Evolutionary conservation across 805 yeast species (phyloP).

Genomic region (Debaryomyces castellii): DNA sequence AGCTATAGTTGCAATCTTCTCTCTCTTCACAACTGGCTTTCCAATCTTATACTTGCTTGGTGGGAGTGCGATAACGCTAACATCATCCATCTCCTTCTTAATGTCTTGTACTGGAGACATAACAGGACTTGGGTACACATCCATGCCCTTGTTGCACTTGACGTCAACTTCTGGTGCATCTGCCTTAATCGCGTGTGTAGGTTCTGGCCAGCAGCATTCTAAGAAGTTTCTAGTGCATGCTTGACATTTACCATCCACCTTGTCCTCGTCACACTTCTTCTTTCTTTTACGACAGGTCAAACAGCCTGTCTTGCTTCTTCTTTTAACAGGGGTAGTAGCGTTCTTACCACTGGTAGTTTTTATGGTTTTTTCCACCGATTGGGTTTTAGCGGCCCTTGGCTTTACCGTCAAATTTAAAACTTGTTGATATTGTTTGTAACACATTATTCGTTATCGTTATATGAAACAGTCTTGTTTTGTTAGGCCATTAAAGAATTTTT

Average conservation of each 20-base stretch:
- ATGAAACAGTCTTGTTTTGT: not conserved
- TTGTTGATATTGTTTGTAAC: slow-evolving; percentile 38
- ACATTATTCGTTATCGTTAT: slow-evolving; percentile 13
- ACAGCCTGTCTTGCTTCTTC: slow-evolving; percentile 52
- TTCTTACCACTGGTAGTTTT: slow-evolving; percentile 11
- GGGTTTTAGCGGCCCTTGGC: slow-evolving; percentile 16
- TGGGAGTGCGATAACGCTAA: slow-evolving; percentile 18
- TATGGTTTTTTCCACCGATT: slow-evolving; percentile 16
- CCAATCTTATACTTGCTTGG: slow-evolving; percentile 6
- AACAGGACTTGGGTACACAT: slow-evolving; percentile 33
- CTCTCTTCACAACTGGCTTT: not conserved
- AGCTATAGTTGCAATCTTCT: slow-evolving; percentile 5
- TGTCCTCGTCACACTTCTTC: slow-evolving; percentile 60
- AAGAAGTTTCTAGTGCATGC: slow-evolving; percentile 45
- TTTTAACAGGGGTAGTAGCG: slow-evolving; percentile 8
- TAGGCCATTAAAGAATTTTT: not conserved
- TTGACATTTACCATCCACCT: slow-evolving; percentile 43
- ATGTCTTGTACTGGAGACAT: slow-evolving; percentile 23
- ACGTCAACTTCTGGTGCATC: slow-evolving; percentile 2
- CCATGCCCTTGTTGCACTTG: slow-evolving; percentile 5
- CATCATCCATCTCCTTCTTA: slow-evolving; percentile 12
- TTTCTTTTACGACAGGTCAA: slow-evolving; percentile 63
- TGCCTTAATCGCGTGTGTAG: slow-evolving; percentile 1
- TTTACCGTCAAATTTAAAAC: slow-evolving; percentile 28
- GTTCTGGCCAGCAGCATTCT: slow-evolving; percentile 44